Base-by-base conservation (phyloP, 345 rosid genomes). In the Acer campestre region DNA sequence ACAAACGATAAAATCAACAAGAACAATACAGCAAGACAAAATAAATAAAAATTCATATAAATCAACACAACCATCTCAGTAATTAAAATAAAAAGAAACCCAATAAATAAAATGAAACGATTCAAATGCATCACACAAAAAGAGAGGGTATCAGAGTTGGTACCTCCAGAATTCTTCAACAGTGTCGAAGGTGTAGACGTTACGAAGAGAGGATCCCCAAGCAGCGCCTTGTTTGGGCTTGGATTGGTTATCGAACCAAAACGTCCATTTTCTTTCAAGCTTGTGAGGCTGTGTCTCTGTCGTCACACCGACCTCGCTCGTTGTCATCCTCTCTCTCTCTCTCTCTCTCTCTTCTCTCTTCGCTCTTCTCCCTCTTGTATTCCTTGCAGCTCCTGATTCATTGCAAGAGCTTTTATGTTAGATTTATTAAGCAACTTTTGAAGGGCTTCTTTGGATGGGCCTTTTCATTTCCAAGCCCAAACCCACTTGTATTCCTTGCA, bases 101-200 rank as follows among this genome's bases (percentile, higher is more conserved):
- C 10, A 53, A 31, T 0, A 31, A n/a, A 44, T 5, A 68, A 12
- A 22, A 42, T 46, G 17, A 9, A 68, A 22, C 23, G 55, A 40
- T 49, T 16, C 4, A 10, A 56, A 71, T 2, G 18, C 46, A 46
- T 46, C 49, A 10, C 13, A 46, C 4, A 10, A 35, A 56, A 35
- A 56, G 9, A 13, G 27, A 68, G 38, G 7, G 6, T 1, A 51
- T 12, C 9, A 35, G 59, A 0, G 22, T 65, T 2, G 3, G 20
- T 82, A 93, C 98, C 95, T 74, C 98, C 98, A 95, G 86, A 95
- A 95, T 64, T 95, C 98, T 83, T 95, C 95, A 77, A 95, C 96
- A 84, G 98, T 90, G 75, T 93, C 97, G 77, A 95, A 93, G 48
- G 98, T 88, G 80, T 82, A 92, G 80, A 86, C 90, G 71, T 89